phyloP scores from a whole-genome alignment of 352 stramenopile species.

The Globisporangium spinosum region DNA sequence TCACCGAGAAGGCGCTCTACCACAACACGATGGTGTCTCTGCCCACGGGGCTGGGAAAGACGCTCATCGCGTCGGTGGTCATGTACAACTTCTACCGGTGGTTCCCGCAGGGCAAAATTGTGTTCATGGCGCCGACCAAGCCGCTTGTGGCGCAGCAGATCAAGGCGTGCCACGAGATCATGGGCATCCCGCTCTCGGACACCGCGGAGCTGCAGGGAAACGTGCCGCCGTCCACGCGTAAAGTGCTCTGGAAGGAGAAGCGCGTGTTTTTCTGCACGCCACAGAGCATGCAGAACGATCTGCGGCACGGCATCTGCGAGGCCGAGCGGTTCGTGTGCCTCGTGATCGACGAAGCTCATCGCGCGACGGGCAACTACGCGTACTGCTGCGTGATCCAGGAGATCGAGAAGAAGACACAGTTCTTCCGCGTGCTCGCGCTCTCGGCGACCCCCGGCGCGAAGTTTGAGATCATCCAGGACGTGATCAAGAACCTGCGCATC shows the following conservation, averaged over 20 bases:
- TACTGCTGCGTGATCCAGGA: constrained; percentile 92
- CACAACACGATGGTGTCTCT: constrained; percentile 98
- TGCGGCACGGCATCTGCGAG: constrained; percentile 76
- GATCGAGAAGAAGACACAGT: constrained; percentile 56
- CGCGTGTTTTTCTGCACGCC: constrained; percentile 99
- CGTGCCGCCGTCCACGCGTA: constrained; percentile 59
- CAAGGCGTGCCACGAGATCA: constrained; percentile 92
- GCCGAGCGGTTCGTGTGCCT: constrained; percentile 92
- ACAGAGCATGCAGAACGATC: constrained; percentile 97
- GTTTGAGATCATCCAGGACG: constrained; percentile 93
- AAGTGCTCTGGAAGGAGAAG: constrained; percentile 88
- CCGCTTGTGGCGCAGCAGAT: constrained; percentile 98
- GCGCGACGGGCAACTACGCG: constrained; percentile 95
- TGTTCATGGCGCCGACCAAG: constrained; percentile 98
- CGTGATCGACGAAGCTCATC: constrained; percentile 97
- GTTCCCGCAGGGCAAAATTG: constrained; percentile 93
- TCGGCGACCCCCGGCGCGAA: constrained; percentile 96
- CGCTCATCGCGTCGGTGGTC: constrained; percentile 97
- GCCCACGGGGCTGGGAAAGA: constrained; percentile 99
- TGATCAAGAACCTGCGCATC: constrained; percentile 94
- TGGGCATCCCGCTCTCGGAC: constrained; percentile 90
- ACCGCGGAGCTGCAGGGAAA: constrained; percentile 86
- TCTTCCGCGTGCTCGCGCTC: constrained; percentile 92
- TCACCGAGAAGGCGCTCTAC: constrained; percentile 91
- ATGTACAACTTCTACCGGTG: constrained; percentile 99